Base-by-base conservation (phyloP, 1,284 basidiomycete genomes). In the Malassezia globosa region DNA sequence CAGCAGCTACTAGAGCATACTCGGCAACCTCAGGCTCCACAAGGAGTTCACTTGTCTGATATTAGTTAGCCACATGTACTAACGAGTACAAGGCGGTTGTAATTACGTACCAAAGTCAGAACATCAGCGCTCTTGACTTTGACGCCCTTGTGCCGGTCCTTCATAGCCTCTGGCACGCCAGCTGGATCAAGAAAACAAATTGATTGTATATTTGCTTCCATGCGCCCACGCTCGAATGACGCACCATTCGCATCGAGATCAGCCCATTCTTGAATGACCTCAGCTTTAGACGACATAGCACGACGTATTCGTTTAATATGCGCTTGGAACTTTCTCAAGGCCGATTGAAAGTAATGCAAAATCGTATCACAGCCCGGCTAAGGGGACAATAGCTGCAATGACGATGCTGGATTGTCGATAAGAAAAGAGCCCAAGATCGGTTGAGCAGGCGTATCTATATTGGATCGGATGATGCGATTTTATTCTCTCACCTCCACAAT, bases 201-300 rank as follows among this genome's bases (percentile, higher is more conserved):
- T 1, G 55, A 45, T 31, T 63, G 58, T 2, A 66, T 49, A 8
- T 50, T 58, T 46, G 55, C 58, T 37, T 66, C 64, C 63, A 66
- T 63, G 22, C 63, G 55, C 6, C 63, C 60, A 8, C 64, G 55
- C 48, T 65, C 64, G 38, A 66, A 66, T 37, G 58, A 58, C 50
- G 52, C 63, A n/a, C 64, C 61, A 24, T 52, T 52, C 39, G 60
- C 58, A 48, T 65, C 64, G 26, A 57, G 58, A 50, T 66, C 64
- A 37, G 59, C 61, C 64, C 64, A 66, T 37, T 66, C 62, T 52
- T 66, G 64, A 37, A 66, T 65, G 29, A 66, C 63, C 55, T 66
- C 54, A 5, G 50, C 25, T 24, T 51, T n/a, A 14, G 19, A 10
- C 18, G 29, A 34, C 13, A 33, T 40, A n/a, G 23, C 18, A 8